These are phyloP conservation scores for Sclerotinia spermophila DNA, from an alignment of 2,329 filamentous ascomycete genomes.

Conservation along the genomic window DNA sequence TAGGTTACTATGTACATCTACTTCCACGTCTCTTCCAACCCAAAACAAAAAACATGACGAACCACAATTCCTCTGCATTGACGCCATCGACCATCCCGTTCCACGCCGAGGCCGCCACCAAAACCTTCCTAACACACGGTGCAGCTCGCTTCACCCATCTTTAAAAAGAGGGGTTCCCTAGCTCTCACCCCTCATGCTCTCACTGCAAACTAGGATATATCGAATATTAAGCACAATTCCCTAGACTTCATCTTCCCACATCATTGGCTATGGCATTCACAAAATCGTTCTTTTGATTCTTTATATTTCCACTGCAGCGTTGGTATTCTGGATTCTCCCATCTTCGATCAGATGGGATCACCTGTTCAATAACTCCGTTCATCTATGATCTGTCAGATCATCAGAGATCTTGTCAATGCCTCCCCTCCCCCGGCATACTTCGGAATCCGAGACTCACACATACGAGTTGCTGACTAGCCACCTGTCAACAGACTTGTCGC, in stretches of 20 bases:
- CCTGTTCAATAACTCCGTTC: not conserved
- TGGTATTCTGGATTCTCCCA: not conserved
- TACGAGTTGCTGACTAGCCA: not conserved
- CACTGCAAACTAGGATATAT: not conserved
- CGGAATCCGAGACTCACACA: not conserved
- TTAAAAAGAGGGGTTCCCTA: not conserved
- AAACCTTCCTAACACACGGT: not conserved
- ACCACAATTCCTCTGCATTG: not conserved
- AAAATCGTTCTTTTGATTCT: not conserved
- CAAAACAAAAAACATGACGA: not conserved
- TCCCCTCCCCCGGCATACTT: not conserved
- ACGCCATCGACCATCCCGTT: not conserved
- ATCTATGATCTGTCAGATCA: not conserved
- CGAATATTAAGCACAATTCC: not conserved
- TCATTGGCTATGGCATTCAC: not conserved
- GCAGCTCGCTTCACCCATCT: slow-evolving; percentile 8
- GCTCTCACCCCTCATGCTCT: slow-evolving; percentile 5
- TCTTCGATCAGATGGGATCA: not conserved
- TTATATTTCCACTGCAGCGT: not conserved
- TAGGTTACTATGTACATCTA: not conserved
- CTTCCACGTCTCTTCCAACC: not conserved
- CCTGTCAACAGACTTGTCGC: not conserved
- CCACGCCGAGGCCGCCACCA: not conserved
- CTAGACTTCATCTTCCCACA: no score
- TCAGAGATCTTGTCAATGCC: not conserved